phyloP scores from a whole-genome alignment of 306 rosid species.

The Prunus dulcis region DNA sequence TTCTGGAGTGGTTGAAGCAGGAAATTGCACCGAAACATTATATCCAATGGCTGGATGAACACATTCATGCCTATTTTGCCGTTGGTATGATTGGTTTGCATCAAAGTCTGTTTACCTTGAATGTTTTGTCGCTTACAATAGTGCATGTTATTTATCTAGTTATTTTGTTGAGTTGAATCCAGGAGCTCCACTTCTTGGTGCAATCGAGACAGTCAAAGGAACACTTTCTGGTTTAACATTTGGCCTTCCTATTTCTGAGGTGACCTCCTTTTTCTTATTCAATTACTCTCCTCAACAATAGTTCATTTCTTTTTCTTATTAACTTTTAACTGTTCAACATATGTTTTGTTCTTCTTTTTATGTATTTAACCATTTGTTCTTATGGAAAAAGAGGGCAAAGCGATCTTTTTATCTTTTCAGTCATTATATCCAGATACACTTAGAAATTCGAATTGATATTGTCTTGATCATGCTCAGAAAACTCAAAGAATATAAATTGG shows the following conservation, averaged over 20 bases:
- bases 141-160: constrained; percentile 21
- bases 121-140: constrained; percentile 15
- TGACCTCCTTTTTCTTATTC: constrained; percentile 28
- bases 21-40: constrained; percentile 97
- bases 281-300: not conserved
- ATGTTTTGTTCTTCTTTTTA: not conserved
- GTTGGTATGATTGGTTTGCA: constrained; percentile 64
- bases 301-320: constrained; percentile 7
- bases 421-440: not conserved
- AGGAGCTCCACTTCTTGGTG: constrained; percentile 97
- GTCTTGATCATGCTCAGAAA: not conserved
- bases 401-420: not conserved
- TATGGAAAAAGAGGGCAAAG: not conserved
- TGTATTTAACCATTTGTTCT: not conserved
- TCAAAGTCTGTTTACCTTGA: constrained; percentile 7
- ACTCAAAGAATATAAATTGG: not conserved
- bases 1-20: constrained; percentile 97
- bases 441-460: not conserved
- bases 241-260: constrained; percentile 98
- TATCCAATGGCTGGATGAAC: constrained; percentile 78
- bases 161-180: constrained; percentile 29
- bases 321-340: not conserved
- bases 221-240: constrained; percentile 83
- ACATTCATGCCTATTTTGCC: constrained; percentile 94
- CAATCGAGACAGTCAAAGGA: constrained; percentile 78